These are phyloP conservation scores for Centaurea solstitialis DNA, from an alignment of 129 eudicot genomes.

Conservation along the genomic window DNA sequence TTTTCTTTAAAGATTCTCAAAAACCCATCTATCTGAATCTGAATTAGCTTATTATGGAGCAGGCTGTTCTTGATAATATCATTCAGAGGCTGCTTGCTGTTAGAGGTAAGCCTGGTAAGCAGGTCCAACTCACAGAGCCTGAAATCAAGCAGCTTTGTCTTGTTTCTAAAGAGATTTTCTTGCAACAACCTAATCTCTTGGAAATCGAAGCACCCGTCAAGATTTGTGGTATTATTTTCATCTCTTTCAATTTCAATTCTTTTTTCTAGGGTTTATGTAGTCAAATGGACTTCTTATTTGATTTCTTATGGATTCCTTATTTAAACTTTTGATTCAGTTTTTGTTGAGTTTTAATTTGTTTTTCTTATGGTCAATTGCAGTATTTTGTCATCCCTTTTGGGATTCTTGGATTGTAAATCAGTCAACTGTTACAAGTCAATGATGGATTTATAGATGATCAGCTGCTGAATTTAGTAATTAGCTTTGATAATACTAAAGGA, in stretches of 20 bases:
- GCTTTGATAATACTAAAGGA: background rate
- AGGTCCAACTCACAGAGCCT: slow-evolving; percentile 79
- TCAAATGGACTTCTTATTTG: slow-evolving; percentile 2
- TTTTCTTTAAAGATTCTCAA: slow-evolving; percentile 4
- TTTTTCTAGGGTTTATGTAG: slow-evolving; percentile 6
- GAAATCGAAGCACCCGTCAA: slow-evolving; percentile 90
- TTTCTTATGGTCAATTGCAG: background rate
- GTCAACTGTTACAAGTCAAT: slow-evolving; percentile 22
- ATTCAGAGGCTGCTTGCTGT: slow-evolving; percentile 71
- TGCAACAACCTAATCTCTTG: slow-evolving; percentile 77
- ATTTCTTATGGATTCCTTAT: background rate
- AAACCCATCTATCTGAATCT: background rate
- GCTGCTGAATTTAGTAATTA: slow-evolving; percentile 9
- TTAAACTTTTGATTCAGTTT: background rate
- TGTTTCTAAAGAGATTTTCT: slow-evolving; percentile 48
- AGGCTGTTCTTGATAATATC: slow-evolving; percentile 60
- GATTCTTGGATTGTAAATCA: background rate
- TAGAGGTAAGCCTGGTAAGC: slow-evolving; percentile 76
- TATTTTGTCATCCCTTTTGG: background rate
- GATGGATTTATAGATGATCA: slow-evolving; percentile 7
- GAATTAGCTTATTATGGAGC: slow-evolving; percentile 55
- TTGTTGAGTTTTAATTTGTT: background rate
- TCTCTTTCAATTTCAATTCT: slow-evolving; percentile 2
- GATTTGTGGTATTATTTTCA: slow-evolving; percentile 64
- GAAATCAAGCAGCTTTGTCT: slow-evolving; percentile 87